Percentiles rank a stretch among this genome's conserved stretches.
phyloP scores from a whole-genome alignment of 2,329 filamentous ascomycete species.

The Colletotrichum paranaense region DNA sequence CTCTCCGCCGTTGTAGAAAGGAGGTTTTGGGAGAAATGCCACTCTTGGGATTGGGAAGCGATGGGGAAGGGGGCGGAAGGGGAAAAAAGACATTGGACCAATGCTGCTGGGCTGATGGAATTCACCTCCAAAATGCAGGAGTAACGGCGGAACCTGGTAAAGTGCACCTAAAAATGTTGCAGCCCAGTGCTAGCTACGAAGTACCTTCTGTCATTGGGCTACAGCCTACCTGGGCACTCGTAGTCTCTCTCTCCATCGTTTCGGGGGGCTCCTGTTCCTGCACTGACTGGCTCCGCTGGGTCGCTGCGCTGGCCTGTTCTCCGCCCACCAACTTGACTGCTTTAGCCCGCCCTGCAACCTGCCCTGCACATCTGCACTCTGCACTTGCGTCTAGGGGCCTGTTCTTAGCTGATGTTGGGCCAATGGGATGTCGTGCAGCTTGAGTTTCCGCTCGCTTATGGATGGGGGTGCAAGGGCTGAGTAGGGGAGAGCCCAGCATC shows the following conservation, averaged over 20 bases:
- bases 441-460: conserved; percentile 21
- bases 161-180: conserved; percentile 12
- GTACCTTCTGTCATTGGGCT: background rate
- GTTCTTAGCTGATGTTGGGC: conserved; percentile 8
- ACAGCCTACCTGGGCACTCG: background rate
- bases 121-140: conserved; percentile 16
- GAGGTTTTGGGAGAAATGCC: conserved; percentile 9
- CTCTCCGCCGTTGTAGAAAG: conserved; percentile 15
- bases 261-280: conserved; percentile 30
- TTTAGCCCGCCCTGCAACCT: conserved; percentile 15
- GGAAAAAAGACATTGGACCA: background rate
- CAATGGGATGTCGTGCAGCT: conserved; percentile 22
- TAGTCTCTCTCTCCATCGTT: conserved; percentile 13
- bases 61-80: conserved; percentile 1
- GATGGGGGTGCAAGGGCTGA: conserved; percentile 4
- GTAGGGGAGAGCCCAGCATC: conserved; percentile 24
- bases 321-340: conserved; percentile 18
- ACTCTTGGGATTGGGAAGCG: conserved; percentile 4
- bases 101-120: conserved; percentile 3
- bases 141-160: conserved; percentile 16
- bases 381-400: conserved; percentile 22
- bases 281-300: conserved; percentile 30
- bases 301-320: conserved; percentile 28
- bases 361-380: background rate
- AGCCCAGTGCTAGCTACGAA: background rate